Conservation (phyloP, 495 filamentous ascomycete genomes). For the Lophiotrema nucula region DNA sequence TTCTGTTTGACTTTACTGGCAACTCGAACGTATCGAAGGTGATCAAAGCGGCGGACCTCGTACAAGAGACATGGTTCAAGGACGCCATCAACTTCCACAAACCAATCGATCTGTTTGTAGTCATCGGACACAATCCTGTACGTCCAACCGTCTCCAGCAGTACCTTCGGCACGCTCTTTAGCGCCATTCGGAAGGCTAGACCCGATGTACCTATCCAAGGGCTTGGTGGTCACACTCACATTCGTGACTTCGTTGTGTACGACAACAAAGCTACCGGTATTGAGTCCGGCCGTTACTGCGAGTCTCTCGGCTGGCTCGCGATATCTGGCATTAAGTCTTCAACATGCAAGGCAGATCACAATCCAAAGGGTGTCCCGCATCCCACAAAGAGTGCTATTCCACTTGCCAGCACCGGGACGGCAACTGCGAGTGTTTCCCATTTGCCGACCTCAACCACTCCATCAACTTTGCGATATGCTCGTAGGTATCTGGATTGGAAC, state of each 20-base stretch:
- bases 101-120: slow-evolving; percentile 76
- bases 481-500: slow-evolving; percentile 95
- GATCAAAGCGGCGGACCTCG: slow-evolving; percentile 68
- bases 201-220: slow-evolving; percentile 86
- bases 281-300: slow-evolving; percentile 71
- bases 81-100: slow-evolving; percentile 73
- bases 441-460: slow-evolving; percentile 26
- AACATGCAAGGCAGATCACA: slow-evolving; percentile 36
- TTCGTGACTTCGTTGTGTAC: slow-evolving; percentile 78
- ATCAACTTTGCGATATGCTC: slow-evolving; percentile 41
- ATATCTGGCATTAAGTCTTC: slow-evolving; percentile 43
- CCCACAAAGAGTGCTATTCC: slow-evolving; percentile 46
- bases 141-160: slow-evolving; percentile 66
- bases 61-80: slow-evolving; percentile 87
- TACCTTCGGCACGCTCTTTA: slow-evolving; percentile 64
- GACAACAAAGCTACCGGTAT: slow-evolving; percentile 78
- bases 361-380: slow-evolving; percentile 46
- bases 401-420: slow-evolving; percentile 24
- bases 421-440: slow-evolving; percentile 5
- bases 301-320: slow-evolving; percentile 48
- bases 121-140: slow-evolving; percentile 82
- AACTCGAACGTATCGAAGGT: slow-evolving; percentile 88
- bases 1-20: slow-evolving; percentile 87
- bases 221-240: slow-evolving; percentile 88
- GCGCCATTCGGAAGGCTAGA: slow-evolving; percentile 69